Conservation (phyloP, 2,329 filamentous ascomycete genomes). For the Diplodia scrobiculata region DNA sequence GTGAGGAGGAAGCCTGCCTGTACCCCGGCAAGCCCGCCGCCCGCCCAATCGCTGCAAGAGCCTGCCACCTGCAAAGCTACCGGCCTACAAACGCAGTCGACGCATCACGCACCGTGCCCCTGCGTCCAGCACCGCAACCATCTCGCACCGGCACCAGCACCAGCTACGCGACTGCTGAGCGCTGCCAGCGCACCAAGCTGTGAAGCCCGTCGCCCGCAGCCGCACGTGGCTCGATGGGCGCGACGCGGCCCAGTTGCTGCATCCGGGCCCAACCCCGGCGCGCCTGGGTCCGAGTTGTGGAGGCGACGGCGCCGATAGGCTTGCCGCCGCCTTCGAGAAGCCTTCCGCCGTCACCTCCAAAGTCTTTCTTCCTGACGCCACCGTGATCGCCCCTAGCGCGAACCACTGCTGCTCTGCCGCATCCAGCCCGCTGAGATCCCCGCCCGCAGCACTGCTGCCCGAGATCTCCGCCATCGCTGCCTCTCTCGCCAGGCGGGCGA, state of each 20-base stretch:
- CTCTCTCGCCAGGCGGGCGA: not conserved
- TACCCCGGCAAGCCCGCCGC: not conserved
- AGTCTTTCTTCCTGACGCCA: slow-evolving; percentile 3
- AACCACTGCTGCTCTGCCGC: slow-evolving; percentile 23
- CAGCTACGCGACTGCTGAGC: not conserved
- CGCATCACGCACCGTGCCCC: slow-evolving; percentile 10
- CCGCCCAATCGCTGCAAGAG: not conserved
- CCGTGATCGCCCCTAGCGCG: slow-evolving; percentile 25
- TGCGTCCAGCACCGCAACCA: not conserved
- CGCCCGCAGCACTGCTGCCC: slow-evolving; percentile 12
- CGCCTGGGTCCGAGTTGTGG: slow-evolving; percentile 12
- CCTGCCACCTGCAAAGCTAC: not conserved
- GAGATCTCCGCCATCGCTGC: not conserved
- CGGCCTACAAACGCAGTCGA: not conserved
- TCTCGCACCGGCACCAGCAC: not conserved
- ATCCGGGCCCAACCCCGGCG: not conserved
- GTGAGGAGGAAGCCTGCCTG: not conserved
- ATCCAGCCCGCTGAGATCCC: not conserved
- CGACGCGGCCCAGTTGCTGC: slow-evolving; percentile 12
- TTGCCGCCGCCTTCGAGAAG: slow-evolving; percentile 2
- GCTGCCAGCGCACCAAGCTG: not conserved
- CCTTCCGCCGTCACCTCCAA: not conserved
- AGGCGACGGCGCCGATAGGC: slow-evolving; percentile 4
- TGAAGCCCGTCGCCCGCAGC: not conserved
- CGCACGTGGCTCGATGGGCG: slow-evolving; percentile 10